phyloP scores from a whole-genome alignment of 2,329 filamentous ascomycete genomes.

The Pyricularia grisea region DNA sequence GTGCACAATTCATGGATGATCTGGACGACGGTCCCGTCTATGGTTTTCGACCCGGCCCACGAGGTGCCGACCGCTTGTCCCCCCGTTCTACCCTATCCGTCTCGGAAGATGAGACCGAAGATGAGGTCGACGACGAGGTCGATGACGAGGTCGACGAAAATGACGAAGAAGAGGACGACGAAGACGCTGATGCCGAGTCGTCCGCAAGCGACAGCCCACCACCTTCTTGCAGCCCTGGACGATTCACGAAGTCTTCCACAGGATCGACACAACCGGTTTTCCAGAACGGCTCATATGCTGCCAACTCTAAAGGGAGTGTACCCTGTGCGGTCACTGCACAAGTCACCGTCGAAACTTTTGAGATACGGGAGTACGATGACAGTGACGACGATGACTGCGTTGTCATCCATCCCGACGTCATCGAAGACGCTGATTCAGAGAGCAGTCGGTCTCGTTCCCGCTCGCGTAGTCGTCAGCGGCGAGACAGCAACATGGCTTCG shows the following conservation, averaged over 20 bases:
- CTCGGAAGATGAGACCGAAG: slow-evolving; percentile 12
- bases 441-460: slow-evolving; percentile 10
- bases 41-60: slow-evolving; percentile 18
- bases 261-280: neutral
- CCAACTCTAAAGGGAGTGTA: slow-evolving; percentile 3
- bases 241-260: slow-evolving; percentile 6
- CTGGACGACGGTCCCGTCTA: slow-evolving; percentile 20
- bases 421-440: slow-evolving; percentile 31
- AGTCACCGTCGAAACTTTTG: slow-evolving; percentile 18
- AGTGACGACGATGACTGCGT: slow-evolving; percentile 31
- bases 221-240: slow-evolving; percentile 13
- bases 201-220: slow-evolving; percentile 14
- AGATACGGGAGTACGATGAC: slow-evolving; percentile 4
- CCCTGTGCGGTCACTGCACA: slow-evolving; percentile 3
- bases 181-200: slow-evolving; percentile 12
- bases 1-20: neutral
- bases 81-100: slow-evolving; percentile 24
- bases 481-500: slow-evolving; percentile 33
- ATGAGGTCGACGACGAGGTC: slow-evolving; percentile 6
- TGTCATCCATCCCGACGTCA: slow-evolving; percentile 32
- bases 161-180: slow-evolving; percentile 12
- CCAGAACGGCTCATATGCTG: neutral
- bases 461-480: slow-evolving; percentile 16
- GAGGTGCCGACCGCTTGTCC: slow-evolving; percentile 25
- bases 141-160: slow-evolving; percentile 4